A percentile compares a stretch with the other conserved stretches of the same genome.
phyloP scores from a whole-genome alignment of 352 stramenopile genomes.

The Globisporangium uncinulatum region DNA sequence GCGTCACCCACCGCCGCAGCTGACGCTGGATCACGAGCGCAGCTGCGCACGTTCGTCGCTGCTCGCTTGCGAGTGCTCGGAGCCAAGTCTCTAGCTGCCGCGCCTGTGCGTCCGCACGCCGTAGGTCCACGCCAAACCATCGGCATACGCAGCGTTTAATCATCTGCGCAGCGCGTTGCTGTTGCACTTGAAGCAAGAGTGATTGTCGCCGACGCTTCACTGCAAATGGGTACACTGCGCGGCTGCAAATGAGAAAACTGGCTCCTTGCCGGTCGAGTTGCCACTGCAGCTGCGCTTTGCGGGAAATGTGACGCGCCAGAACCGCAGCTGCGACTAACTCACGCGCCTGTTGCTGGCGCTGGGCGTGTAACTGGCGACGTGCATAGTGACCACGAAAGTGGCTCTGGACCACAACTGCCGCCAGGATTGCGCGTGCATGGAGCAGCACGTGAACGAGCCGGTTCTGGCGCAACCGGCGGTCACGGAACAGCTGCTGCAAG shows the following conservation, averaged over 20 bases:
- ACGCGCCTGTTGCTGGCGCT: conserved; percentile 13
- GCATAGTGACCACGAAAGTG: conserved; percentile 28
- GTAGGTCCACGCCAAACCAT: conserved; percentile 17
- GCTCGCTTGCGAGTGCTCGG: conserved; percentile 18
- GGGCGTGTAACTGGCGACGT: conserved; percentile 14
- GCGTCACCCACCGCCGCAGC: conserved; percentile 36
- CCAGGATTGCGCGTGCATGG: conserved; percentile 24
- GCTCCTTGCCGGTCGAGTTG: conserved; percentile 39
- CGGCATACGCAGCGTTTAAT: conserved; percentile 15
- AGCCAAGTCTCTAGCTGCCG: conserved; percentile 25
- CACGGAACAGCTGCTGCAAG: conserved; percentile 33
- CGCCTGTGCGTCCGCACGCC: conserved; percentile 8
- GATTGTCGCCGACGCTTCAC: conserved; percentile 25
- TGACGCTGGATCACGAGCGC: conserved; percentile 44
- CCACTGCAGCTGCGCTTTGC: conserved; percentile 31
- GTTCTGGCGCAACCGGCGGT: conserved; percentile 29
- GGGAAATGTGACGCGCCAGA: conserved; percentile 34
- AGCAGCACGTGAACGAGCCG: conserved; percentile 30
- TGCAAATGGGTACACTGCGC: conserved; percentile 35
- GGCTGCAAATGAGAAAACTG: conserved; percentile 37
- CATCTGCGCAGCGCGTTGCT: conserved; percentile 14
- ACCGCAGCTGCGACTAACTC: conserved; percentile 26
- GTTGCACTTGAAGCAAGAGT: conserved; percentile 18
- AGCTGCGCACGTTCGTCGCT: conserved; percentile 10
- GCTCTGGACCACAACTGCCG: conserved; percentile 37